Evolutionary conservation across 163 green algal genomes (phyloP).

Genomic region (Coccomyxa subellipsoidea): DNA sequence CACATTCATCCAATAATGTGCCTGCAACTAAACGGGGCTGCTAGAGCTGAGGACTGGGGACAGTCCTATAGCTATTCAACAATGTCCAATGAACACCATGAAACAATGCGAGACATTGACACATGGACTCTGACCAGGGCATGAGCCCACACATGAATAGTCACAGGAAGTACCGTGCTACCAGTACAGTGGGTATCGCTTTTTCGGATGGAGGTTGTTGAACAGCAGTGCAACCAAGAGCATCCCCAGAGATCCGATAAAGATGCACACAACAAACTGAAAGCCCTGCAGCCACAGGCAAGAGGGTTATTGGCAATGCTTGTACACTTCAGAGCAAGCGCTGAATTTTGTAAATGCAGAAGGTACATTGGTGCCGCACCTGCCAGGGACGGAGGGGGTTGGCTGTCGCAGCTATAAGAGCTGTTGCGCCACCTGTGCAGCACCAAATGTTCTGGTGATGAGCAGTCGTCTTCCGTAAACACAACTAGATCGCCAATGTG

Average conservation of each 20-base stretch:
- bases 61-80: no score
- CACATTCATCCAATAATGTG: no score
- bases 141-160: neutral
- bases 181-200: neutral
- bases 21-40: no score
- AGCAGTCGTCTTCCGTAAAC: no score
- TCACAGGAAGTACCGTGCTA: neutral
- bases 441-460: no score
- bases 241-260: neutral
- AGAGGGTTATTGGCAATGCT: no score
- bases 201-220: neutral
- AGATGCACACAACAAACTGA: neutral
- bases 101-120: no score
- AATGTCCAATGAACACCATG: no score
- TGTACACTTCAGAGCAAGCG: no score
- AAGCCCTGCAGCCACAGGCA: neutral
- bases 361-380: neutral
- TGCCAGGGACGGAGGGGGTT: neutral
- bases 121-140: neutral
- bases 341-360: no score
- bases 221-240: neutral
- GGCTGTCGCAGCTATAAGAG: neutral
- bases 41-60: no score
- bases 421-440: neutral
- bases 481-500: no score